A percentile compares a stretch with the other conserved stretches of the same genome.
Conservation (phyloP, 2,329 filamentous ascomycete species). For the Aspergillus pseudoviridinutans region DNA sequence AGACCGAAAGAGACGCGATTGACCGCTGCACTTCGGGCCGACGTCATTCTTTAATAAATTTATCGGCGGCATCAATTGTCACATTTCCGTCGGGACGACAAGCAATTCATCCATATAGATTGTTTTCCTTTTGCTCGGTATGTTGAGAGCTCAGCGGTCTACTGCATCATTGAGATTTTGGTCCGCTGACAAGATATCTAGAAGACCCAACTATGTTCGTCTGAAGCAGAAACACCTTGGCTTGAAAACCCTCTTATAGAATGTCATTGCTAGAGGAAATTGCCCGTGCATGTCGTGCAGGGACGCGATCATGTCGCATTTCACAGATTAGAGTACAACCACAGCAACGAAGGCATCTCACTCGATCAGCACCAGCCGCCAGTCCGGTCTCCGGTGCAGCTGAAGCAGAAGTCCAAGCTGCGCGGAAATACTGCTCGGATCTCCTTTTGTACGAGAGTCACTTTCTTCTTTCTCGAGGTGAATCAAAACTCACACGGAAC, state of each 20-base stretch:
- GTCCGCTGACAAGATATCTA: not conserved
- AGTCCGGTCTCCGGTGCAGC: slow-evolving; percentile 23
- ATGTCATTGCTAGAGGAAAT: slow-evolving; percentile 21
- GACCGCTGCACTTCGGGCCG: slow-evolving; percentile 17
- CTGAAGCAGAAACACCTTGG: not conserved
- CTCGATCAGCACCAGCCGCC: slow-evolving; percentile 13
- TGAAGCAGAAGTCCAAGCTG: slow-evolving; percentile 50
- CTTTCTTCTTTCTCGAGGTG: not conserved
- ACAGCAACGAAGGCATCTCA: slow-evolving; percentile 24
- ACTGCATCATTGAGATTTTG: not conserved
- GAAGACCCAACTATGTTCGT: not conserved
- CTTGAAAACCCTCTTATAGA: not conserved
- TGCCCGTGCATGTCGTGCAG: slow-evolving; percentile 17
- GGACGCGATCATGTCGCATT: slow-evolving; percentile 11
- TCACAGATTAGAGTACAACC: slow-evolving; percentile 3
- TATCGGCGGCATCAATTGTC: not conserved
- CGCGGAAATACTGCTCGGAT: slow-evolving; percentile 56
- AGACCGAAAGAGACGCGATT: not conserved
- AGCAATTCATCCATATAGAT: slow-evolving; percentile 4
- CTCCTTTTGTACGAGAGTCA: slow-evolving; percentile 47
- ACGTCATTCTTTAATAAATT: slow-evolving; percentile 23
- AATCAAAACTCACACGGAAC: not conserved
- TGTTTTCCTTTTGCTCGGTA: not conserved
- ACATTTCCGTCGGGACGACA: not conserved
- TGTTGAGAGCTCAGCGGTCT: not conserved